A percentile compares a stretch with the other conserved stretches of the same genome.
Evolutionary conservation across 2,329 filamentous ascomycete genomes (phyloP).

Genomic region (Aspergillus fumigatus): DNA sequence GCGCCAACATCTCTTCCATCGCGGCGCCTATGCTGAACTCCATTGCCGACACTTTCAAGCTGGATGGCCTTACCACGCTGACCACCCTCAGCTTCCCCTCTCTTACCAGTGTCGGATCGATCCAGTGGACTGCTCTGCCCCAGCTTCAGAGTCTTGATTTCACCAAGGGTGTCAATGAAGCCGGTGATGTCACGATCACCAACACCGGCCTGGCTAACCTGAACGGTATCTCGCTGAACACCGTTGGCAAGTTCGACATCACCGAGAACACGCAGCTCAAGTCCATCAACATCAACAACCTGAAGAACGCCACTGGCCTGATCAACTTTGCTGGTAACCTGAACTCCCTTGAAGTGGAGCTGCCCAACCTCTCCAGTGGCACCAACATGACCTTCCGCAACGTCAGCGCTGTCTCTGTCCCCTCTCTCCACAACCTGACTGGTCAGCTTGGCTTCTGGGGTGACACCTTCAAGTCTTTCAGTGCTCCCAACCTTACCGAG

Average conservation of each 20-base stretch:
- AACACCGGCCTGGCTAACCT: constrained; percentile 81
- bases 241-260: constrained; percentile 70
- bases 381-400: constrained; percentile 80
- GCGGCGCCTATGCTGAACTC: constrained; percentile 56
- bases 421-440: constrained; percentile 68
- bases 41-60: constrained; percentile 66
- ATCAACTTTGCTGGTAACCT: constrained; percentile 80
- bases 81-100: constrained; percentile 61
- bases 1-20: constrained; percentile 61
- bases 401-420: constrained; percentile 67
- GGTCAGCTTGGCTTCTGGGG: constrained; percentile 79
- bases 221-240: constrained; percentile 72
- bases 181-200: constrained; percentile 66
- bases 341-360: constrained; percentile 62
- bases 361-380: constrained; percentile 74
- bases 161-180: constrained; percentile 61
- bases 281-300: constrained; percentile 66
- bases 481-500: constrained; percentile 44
- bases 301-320: constrained; percentile 67
- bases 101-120: constrained; percentile 61
- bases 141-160: constrained; percentile 58
- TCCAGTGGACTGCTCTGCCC: constrained; percentile 70
- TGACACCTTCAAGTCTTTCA: constrained; percentile 52
- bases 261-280: constrained; percentile 85
- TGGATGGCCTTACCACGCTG: constrained; percentile 66